Evolutionary conservation across 2,329 filamentous ascomycete species (phyloP).

Genomic region (Xylariales sp.): DNA sequence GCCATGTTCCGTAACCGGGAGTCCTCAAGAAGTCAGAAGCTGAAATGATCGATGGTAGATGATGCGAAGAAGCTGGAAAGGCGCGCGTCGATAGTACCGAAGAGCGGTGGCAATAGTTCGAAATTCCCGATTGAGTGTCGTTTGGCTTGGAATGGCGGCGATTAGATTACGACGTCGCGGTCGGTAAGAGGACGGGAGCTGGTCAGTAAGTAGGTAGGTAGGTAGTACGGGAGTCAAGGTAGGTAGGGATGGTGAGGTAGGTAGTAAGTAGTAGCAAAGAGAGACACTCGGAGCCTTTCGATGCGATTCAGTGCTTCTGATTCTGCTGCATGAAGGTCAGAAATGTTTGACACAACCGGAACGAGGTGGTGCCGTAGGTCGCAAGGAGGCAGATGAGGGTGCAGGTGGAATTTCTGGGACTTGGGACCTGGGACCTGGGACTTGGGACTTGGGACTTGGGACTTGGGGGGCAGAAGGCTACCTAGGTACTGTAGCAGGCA

Average conservation of each 20-base stretch:
- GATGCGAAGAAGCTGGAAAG: neutral
- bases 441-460: neutral
- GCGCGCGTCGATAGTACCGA: conserved; percentile 2
- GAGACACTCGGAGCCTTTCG: neutral
- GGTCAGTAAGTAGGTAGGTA: neutral
- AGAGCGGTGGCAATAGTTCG: conserved; percentile 6
- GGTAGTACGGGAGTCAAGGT: neutral
- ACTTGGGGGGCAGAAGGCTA: neutral
- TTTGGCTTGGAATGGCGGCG: neutral
- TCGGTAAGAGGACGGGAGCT: neutral
- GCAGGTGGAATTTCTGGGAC: neutral
- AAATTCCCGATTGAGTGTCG: conserved; percentile 4
- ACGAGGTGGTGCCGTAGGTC: conserved; percentile 33
- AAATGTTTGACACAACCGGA: conserved; percentile 34
- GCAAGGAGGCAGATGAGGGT: conserved; percentile 13
- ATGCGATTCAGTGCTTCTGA: conserved; percentile 2
- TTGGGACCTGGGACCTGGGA: neutral
- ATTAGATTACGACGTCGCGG: neutral
- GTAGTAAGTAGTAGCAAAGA: conserved; percentile 10
- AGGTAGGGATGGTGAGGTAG: neutral
- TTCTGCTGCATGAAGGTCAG: conserved; percentile 31
- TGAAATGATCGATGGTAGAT: neutral
- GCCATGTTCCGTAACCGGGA: conserved; percentile 57
- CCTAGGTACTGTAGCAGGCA: neutral
- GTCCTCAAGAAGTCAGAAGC: conserved; percentile 8